Conservation (phyloP, 257 asterid genomes). For the Nemophila menziesii region DNA sequence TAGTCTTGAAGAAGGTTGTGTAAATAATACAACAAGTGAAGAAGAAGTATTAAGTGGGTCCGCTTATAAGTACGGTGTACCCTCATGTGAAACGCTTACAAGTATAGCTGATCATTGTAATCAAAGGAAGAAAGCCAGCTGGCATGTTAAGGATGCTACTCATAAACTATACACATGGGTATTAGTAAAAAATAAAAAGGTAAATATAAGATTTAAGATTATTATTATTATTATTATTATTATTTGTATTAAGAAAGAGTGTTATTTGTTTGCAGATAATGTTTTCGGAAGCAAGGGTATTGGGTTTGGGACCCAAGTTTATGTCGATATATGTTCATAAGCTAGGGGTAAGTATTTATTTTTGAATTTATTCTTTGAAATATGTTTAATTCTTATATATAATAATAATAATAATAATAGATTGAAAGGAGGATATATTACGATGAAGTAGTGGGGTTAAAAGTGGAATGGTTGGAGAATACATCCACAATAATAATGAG, state of each 20-base stretch:
- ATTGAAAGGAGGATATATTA: constrained; percentile 68
- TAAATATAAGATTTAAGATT: constrained; percentile 6
- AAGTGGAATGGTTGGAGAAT: constrained; percentile 71
- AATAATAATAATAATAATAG: too few relatives aligned
- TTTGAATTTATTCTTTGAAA: background rate
- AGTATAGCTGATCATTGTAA: constrained; percentile 67
- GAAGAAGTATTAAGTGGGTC: constrained; percentile 42
- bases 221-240: background rate
- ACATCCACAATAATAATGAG: constrained; percentile 65
- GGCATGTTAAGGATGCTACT: constrained; percentile 61
- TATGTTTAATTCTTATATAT: too few relatives aligned
- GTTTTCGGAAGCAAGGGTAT: constrained; percentile 60
- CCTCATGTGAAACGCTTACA: constrained; percentile 30
- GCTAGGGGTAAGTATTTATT: constrained; percentile 64
- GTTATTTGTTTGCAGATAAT: constrained; percentile 35
- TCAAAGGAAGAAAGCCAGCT: constrained; percentile 55
- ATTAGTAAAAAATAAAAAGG: constrained; percentile 61
- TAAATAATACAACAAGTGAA: constrained; percentile 24
- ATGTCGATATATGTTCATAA: constrained; percentile 77
- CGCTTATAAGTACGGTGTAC: constrained; percentile 40
- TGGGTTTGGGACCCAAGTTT: constrained; percentile 81
- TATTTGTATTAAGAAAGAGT: too few relatives aligned
- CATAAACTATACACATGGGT: constrained; percentile 68
- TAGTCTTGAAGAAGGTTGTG: constrained; percentile 16
- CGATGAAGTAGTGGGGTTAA: constrained; percentile 70